These are phyloP conservation scores for Prunus dulcis DNA, from an alignment of 306 rosid species.

Conservation along the genomic window DNA sequence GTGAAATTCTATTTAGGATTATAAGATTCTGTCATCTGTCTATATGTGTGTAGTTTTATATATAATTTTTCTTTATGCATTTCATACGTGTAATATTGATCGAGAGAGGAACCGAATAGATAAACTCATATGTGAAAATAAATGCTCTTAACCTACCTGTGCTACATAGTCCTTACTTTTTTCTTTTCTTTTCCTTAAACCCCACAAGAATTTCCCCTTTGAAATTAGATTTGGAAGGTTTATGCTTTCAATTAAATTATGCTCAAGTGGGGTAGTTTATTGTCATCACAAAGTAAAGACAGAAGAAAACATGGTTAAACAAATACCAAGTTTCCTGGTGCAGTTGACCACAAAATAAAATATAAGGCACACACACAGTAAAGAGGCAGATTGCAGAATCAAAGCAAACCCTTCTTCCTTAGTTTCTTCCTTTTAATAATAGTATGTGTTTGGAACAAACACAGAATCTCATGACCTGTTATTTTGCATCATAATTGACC, in stretches of 20 bases:
- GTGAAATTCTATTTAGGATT: not conserved
- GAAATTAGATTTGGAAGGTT: not conserved
- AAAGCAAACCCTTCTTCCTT: not conserved
- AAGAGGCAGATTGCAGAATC: conserved; percentile 2
- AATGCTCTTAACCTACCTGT: too few species aligned
- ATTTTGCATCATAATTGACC: conserved; percentile 14
- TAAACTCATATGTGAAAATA: too few species aligned
- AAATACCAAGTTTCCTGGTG: not conserved
- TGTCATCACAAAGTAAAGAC: not conserved
- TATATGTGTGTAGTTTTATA: too few species aligned
- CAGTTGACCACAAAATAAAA: not conserved
- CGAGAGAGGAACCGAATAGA: too few species aligned
- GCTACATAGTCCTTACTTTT: not conserved
- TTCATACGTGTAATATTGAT: too few species aligned
- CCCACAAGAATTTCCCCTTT: not conserved
- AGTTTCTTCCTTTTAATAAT: not conserved
- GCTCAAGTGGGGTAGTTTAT: not conserved
- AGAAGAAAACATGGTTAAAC: not conserved
- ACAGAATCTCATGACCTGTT: conserved; percentile 1
- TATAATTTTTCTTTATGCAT: not conserved
- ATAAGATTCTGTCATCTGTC: not conserved
- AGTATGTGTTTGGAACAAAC: not conserved
- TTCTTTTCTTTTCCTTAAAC: not conserved
- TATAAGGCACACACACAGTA: not conserved
- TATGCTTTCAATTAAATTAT: not conserved